Evolutionary conservation across 768 basidiomycete genomes (phyloP).

Genomic region (Hirschioporus abietinus): DNA sequence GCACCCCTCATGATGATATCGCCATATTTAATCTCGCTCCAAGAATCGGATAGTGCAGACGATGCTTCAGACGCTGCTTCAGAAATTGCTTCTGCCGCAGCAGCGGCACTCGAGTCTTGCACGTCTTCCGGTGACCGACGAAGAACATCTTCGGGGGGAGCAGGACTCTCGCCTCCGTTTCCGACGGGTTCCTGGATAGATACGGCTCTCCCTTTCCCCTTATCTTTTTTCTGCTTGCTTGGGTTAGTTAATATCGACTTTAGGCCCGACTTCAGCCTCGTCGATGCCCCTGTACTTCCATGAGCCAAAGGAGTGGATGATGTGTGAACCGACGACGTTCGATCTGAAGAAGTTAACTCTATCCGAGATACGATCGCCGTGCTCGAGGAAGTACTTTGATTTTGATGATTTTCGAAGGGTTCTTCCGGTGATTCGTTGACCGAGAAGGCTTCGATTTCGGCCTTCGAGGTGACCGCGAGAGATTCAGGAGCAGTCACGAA

Average conservation of each 20-base stretch:
- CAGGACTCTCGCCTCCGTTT: conserved; percentile 31
- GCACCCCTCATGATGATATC: conserved; percentile 74
- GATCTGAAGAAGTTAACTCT: conserved; percentile 4
- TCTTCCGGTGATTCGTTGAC: neutral
- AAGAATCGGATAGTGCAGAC: neutral
- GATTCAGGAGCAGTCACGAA: conserved; percentile 2
- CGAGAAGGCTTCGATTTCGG: neutral
- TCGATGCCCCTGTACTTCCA: conserved; percentile 1
- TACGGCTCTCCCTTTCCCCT: conserved; percentile 19
- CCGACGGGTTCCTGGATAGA: conserved; percentile 16
- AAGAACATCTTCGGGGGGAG: conserved; percentile 61
- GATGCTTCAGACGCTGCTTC: conserved; percentile 19
- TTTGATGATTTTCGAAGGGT: neutral
- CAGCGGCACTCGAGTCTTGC: conserved; percentile 61
- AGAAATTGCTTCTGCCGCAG: conserved; percentile 26
- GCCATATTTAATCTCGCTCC: conserved; percentile 28
- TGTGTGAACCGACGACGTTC: neutral
- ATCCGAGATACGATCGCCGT: conserved; percentile 7
- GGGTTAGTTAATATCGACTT: neutral
- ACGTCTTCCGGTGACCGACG: conserved; percentile 51
- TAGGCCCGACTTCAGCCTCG: conserved; percentile 3
- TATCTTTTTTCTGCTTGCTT: conserved; percentile 16
- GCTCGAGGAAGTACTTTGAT: conserved; percentile 3
- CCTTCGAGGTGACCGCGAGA: neutral
- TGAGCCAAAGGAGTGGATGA: neutral